phyloP scores from a whole-genome alignment of 2,329 filamentous ascomycete species.

The Clonostachys solani region DNA sequence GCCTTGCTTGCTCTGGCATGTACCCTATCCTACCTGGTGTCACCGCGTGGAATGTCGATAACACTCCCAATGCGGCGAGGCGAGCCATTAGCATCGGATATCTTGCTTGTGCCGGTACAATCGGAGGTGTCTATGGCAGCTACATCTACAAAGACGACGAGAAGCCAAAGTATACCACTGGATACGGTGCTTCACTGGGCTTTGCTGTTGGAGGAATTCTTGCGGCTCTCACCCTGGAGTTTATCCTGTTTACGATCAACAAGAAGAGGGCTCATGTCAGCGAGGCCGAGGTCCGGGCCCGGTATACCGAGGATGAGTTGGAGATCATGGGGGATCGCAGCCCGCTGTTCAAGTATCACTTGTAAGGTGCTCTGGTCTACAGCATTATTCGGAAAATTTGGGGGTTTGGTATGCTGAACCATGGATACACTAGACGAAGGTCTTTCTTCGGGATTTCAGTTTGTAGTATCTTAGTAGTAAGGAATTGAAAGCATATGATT shows the following conservation, averaged over 20 bases:
- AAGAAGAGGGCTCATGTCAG: constrained; percentile 9
- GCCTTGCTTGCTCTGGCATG: constrained; percentile 67
- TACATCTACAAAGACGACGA: constrained; percentile 5
- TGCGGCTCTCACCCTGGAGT: constrained; percentile 14
- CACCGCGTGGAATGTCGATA: constrained; percentile 73
- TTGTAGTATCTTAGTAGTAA: too few species aligned
- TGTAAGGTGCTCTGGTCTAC: constrained; percentile 2
- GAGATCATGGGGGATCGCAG: constrained; percentile 11
- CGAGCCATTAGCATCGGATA: constrained; percentile 60
- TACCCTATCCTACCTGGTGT: constrained; percentile 77
- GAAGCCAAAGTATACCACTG: constrained; percentile 17
- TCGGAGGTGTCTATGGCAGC: constrained; percentile 33
- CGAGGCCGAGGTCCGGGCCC: constrained; percentile 9
- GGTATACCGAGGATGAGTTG: constrained; percentile 9
- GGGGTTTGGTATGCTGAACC: too few species aligned
- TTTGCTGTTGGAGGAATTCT: constrained; percentile 15
- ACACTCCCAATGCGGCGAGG: constrained; percentile 65
- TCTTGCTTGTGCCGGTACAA: constrained; percentile 57
- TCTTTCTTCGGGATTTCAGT: too few species aligned
- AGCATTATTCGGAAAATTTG: too few species aligned
- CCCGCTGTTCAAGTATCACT: constrained; percentile 10
- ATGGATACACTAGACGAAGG: too few species aligned
- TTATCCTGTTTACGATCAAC: constrained; percentile 14
- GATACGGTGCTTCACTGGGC: constrained; percentile 19
- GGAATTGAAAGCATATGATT: too few species aligned